A percentile compares a stretch with the other conserved stretches of the same genome.
Conservation (phyloP, 768 basidiomycete genomes). For the Macrolepiota albuminosa region DNA sequence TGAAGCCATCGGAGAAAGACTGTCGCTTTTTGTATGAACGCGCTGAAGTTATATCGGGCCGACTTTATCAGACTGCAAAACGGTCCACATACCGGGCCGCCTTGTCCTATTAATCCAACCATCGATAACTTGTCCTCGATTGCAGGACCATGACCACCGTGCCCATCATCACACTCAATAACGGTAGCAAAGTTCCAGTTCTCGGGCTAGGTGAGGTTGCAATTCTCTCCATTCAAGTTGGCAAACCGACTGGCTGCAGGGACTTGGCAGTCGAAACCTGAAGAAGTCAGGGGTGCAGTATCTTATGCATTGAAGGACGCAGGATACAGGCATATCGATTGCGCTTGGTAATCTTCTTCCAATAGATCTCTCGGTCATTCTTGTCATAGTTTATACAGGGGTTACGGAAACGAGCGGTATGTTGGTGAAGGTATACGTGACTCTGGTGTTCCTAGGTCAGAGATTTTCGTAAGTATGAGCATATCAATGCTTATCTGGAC, state of each 20-base stretch:
- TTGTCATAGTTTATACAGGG: slow-evolving; percentile 28
- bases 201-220: slow-evolving; percentile 49
- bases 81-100: neutral
- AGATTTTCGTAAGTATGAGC: slow-evolving; percentile 39
- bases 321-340: slow-evolving; percentile 77
- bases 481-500: neutral
- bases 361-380: neutral
- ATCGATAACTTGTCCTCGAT: neutral
- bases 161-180: slow-evolving; percentile 54
- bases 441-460: slow-evolving; percentile 71
- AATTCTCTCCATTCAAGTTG: neutral
- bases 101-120: slow-evolving; percentile 1
- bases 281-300: slow-evolving; percentile 70
- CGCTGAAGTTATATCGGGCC: neutral
- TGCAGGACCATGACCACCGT: slow-evolving; percentile 4
- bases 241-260: slow-evolving; percentile 33
- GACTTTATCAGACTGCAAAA: neutral
- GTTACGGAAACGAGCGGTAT: slow-evolving; percentile 73
- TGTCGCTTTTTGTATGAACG: too few species aligned
- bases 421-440: slow-evolving; percentile 78
- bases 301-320: slow-evolving; percentile 63
- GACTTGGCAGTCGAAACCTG: slow-evolving; percentile 77
- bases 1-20: too few species aligned
- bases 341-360: slow-evolving; percentile 38
- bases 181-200: slow-evolving; percentile 48